Conservation (phyloP, 176 grass and related monocot species). For the Rhynchospora tenuis region DNA sequence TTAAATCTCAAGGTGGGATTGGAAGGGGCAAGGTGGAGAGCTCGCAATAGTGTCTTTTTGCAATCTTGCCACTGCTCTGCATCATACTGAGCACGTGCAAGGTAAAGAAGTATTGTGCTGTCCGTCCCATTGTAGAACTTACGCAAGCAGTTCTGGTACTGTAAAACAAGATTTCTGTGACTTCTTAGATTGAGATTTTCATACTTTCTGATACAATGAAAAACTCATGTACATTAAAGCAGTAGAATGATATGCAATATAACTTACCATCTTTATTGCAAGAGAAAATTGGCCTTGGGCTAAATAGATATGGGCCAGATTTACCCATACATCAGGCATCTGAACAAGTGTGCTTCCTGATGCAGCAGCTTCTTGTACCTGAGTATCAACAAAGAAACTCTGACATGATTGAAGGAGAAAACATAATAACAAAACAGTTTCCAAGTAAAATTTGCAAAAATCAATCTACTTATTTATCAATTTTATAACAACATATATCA, state of each 20-base stretch:
- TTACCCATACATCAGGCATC: constrained; percentile 96
- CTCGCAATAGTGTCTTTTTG: constrained; percentile 86
- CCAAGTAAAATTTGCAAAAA: background rate
- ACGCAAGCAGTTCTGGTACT: constrained; percentile 88
- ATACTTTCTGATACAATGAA: background rate
- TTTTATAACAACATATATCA: background rate
- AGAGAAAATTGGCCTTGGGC: constrained; percentile 91
- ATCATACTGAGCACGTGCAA: constrained; percentile 87
- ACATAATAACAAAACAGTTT: background rate
- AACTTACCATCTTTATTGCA: constrained; percentile 75
- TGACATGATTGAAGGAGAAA: background rate
- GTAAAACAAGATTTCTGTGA: constrained; percentile 28
- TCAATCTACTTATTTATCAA: background rate
- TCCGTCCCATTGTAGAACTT: constrained; percentile 95
- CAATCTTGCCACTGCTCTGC: constrained; percentile 98
- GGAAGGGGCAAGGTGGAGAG: constrained; percentile 93
- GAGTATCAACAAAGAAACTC: background rate
- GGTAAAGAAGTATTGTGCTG: constrained; percentile 76
- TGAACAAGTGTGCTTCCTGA: constrained; percentile 87
- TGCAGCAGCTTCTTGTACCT: constrained; percentile 97
- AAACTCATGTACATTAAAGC: background rate
- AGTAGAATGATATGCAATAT: constrained; percentile 1
- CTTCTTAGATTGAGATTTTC: background rate
- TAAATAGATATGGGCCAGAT: constrained; percentile 94
- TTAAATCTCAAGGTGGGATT: constrained; percentile 92